These are phyloP conservation scores for Castanea crenata DNA, from an alignment of 306 rosid species.

Conservation along the genomic window DNA sequence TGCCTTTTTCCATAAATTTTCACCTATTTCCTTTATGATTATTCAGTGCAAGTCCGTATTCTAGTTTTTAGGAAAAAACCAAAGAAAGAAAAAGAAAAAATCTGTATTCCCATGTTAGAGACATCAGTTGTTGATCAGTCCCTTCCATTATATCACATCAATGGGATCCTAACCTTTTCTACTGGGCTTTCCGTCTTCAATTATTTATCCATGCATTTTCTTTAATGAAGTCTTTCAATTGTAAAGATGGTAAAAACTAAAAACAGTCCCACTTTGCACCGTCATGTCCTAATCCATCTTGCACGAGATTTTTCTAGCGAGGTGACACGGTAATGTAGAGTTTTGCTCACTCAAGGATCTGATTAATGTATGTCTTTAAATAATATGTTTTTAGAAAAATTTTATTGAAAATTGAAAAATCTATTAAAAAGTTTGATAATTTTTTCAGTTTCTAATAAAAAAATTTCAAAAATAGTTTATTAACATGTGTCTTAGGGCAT, in stretches of 20 bases:
- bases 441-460: too few relatives aligned
- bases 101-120: conserved; percentile 4
- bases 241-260: too few relatives aligned
- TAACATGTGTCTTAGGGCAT: too few relatives aligned
- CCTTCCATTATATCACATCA: conserved; percentile 2
- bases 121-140: neutral
- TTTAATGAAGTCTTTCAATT: too few relatives aligned
- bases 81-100: neutral
- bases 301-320: too few relatives aligned
- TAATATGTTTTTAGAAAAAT: too few relatives aligned
- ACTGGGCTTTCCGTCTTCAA: neutral
- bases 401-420: rapidly evolving
- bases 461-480: too few relatives aligned
- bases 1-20: conserved; percentile 31
- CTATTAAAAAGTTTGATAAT: rapidly evolving
- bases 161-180: neutral
- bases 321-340: too few relatives aligned
- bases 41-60: neutral
- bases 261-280: too few relatives aligned
- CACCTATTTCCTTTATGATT: conserved; percentile 21
- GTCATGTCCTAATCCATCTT: too few relatives aligned
- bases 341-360: rapidly evolving
- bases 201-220: neutral
- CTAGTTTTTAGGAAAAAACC: neutral
- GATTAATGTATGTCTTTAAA: too few relatives aligned